Conservation (phyloP, 176 grass and related monocot species). For the Carex myosuroides region DNA sequence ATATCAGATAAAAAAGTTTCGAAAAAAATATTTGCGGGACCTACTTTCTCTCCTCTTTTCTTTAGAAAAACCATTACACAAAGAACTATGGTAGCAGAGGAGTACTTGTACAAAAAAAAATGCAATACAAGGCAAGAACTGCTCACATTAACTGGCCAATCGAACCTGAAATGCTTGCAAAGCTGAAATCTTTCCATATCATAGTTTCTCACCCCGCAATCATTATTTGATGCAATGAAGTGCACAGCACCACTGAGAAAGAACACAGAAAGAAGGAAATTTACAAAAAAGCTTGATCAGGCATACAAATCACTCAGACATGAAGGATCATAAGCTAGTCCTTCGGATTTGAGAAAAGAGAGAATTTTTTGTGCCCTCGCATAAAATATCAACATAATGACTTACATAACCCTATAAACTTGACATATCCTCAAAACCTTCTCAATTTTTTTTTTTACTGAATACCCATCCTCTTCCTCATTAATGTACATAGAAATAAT, state of each 20-base stretch:
- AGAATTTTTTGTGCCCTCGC: neutral
- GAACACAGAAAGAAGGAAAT: constrained; percentile 9
- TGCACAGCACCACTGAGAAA: constrained; percentile 49
- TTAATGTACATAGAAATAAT: neutral
- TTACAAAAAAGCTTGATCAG: neutral
- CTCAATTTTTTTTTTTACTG: neutral
- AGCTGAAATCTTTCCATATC: constrained; percentile 80
- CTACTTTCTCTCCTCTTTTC: neutral
- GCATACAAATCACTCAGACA: neutral
- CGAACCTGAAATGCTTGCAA: constrained; percentile 63
- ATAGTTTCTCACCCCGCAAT: constrained; percentile 72
- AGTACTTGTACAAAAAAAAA: neutral
- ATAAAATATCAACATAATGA: neutral
- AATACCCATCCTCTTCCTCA: neutral
- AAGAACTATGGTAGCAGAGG: neutral
- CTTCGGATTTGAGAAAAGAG: neutral
- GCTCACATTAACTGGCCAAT: constrained; percentile 86
- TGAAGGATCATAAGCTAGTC: neutral
- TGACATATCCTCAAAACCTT: neutral
- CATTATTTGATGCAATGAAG: constrained; percentile 87
- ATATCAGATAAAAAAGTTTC: neutral
- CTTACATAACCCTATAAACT: neutral
- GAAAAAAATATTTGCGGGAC: neutral
- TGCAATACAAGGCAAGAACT: constrained; percentile 16
- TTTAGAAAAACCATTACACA: neutral